A percentile compares a stretch with the other conserved stretches of the same genome.
phyloP scores from a whole-genome alignment of 148 eudicot genomes.

The Rhododendron griersonianum region DNA sequence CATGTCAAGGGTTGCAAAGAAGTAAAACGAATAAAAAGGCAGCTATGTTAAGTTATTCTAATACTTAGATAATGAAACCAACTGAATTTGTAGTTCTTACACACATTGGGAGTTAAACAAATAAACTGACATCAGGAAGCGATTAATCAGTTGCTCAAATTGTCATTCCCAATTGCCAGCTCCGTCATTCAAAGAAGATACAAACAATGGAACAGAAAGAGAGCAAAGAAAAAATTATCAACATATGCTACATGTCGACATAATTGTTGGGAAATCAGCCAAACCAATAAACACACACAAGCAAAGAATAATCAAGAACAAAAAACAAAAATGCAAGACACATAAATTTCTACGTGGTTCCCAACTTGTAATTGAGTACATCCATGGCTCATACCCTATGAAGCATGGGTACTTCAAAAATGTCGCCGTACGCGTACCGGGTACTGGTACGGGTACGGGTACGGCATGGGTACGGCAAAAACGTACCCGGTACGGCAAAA shows the following conservation, averaged over 20 bases:
- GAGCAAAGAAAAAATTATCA: neutral
- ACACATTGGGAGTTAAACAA: neutral
- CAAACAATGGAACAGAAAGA: neutral
- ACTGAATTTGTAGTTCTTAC: neutral
- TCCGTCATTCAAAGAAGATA: neutral
- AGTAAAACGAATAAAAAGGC: neutral
- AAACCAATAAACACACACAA: neutral
- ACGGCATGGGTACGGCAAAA: too few relatives aligned
- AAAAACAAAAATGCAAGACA: neutral
- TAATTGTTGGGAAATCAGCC: neutral
- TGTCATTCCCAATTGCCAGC: neutral
- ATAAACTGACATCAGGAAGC: neutral
- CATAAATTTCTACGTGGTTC: neutral
- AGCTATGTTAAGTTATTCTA: neutral
- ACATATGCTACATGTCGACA: neutral
- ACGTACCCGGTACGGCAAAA: too few relatives aligned
- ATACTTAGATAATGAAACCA: neutral
- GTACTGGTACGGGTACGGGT: too few relatives aligned
- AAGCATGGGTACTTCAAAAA: too few relatives aligned
- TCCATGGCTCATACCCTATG: too few relatives aligned
- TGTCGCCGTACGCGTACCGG: too few relatives aligned
- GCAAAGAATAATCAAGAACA: neutral
- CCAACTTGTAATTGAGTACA: neutral
- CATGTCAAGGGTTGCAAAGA: neutral
- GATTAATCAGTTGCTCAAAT: neutral